Percentiles rank a stretch among this genome's conserved stretches.
Conservation (phyloP, 306 rosid genomes). For the Glycine tomentella region DNA sequence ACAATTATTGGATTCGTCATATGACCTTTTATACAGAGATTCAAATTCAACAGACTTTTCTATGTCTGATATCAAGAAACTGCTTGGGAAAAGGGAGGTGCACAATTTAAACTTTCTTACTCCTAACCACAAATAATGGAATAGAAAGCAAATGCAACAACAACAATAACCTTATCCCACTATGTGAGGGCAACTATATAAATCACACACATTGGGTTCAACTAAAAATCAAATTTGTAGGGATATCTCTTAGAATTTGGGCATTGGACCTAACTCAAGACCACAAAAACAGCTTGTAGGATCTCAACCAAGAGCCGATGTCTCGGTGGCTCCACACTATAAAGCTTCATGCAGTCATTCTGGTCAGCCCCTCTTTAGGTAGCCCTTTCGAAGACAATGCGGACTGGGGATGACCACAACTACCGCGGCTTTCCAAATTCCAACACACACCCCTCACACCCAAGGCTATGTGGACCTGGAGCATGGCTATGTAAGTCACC, state of each 20-base stretch:
- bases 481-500: neutral
- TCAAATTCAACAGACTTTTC: slow-evolving; percentile 1
- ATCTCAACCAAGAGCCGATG: neutral
- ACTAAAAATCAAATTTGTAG: neutral
- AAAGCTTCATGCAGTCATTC: neutral
- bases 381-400: too few relatives aligned
- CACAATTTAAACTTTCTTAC: neutral
- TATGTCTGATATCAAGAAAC: slow-evolving; percentile 19
- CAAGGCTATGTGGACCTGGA: neutral
- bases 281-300: neutral
- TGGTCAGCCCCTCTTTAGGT: neutral
- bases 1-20: slow-evolving; percentile 12
- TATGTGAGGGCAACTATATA: neutral
- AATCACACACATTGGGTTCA: neutral
- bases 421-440: neutral
- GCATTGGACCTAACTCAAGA: neutral
- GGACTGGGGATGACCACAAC: neutral
- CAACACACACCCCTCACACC: neutral
- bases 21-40: slow-evolving; percentile 29
- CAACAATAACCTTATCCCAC: neutral
- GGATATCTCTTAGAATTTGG: neutral
- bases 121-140: slow-evolving; percentile 28
- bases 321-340: neutral
- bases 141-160: slow-evolving; percentile 12
- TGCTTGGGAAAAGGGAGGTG: slow-evolving; percentile 1